Conservation (phyloP, 2,329 filamentous ascomycete species). For the Epichloe coenophiala region DNA sequence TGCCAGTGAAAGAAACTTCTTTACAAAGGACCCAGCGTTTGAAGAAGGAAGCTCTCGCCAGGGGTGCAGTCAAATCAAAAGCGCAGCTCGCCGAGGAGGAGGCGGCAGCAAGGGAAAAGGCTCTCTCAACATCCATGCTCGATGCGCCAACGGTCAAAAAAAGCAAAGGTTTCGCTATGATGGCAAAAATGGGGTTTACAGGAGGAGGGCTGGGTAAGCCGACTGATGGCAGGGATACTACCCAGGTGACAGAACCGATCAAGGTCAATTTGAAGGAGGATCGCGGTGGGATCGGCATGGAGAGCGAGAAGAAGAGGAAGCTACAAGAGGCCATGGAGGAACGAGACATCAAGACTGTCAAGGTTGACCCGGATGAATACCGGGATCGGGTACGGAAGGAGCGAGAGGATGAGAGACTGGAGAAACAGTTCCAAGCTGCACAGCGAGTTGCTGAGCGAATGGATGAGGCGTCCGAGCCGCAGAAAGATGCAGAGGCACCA, state of each 20-base stretch:
- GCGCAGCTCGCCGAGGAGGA: constrained; percentile 67
- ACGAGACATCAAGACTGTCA: constrained; percentile 43
- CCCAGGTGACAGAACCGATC: constrained; percentile 52
- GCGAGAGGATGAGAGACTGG: constrained; percentile 51
- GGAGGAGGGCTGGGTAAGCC: constrained; percentile 57
- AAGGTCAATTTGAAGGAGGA: constrained; percentile 64
- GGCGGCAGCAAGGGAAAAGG: constrained; percentile 57
- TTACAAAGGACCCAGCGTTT: constrained; percentile 40
- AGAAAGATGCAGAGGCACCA: constrained; percentile 6
- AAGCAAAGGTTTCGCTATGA: constrained; percentile 89
- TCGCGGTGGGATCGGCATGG: constrained; percentile 70
- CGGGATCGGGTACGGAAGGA: constrained; percentile 58
- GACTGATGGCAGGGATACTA: constrained; percentile 31
- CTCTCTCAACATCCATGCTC: constrained; percentile 61
- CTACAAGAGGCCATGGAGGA: constrained; percentile 48
- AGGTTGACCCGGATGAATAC: constrained; percentile 56
- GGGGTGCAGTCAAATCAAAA: constrained; percentile 63
- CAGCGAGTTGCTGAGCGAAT: constrained; percentile 75
- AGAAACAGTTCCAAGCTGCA: constrained; percentile 60
- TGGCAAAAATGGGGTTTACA: constrained; percentile 89
- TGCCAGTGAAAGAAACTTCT: constrained; percentile 39
- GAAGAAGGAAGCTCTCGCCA: constrained; percentile 52
- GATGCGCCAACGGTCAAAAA: constrained; percentile 36
- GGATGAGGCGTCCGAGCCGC: constrained; percentile 37
- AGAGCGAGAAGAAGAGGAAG: constrained; percentile 71